Evolutionary conservation across 768 basidiomycete genomes (phyloP).

Genomic region (Lactarius indigo): DNA sequence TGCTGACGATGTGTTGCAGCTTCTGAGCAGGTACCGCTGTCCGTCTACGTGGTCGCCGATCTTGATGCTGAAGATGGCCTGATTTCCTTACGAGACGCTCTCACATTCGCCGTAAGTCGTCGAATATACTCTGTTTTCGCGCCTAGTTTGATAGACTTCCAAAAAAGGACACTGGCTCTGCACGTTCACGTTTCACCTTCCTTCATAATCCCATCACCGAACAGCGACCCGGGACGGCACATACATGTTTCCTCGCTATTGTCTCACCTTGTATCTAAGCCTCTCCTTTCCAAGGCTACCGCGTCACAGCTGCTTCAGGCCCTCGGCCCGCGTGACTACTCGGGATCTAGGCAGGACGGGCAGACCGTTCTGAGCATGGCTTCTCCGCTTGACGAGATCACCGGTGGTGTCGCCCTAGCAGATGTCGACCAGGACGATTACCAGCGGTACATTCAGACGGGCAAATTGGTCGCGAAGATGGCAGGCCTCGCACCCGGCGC

Average conservation of each 20-base stretch:
- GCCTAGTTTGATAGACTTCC: slow-evolving; percentile 8
- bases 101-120: slow-evolving; percentile 58
- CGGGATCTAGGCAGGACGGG: slow-evolving; percentile 24
- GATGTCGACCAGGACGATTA: slow-evolving; percentile 38
- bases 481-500: slow-evolving; percentile 59
- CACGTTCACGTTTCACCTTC: slow-evolving; percentile 63
- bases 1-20: slow-evolving; percentile 28
- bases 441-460: slow-evolving; percentile 41
- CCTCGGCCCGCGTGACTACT: slow-evolving; percentile 33
- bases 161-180: slow-evolving; percentile 40
- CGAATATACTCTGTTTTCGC: neutral
- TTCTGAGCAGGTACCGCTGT: slow-evolving; percentile 39
- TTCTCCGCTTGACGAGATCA: slow-evolving; percentile 34
- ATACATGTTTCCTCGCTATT: slow-evolving; percentile 44
- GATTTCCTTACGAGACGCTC: slow-evolving; percentile 57
- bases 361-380: slow-evolving; percentile 41
- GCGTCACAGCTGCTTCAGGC: slow-evolving; percentile 40
- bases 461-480: slow-evolving; percentile 49
- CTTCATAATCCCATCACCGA: slow-evolving; percentile 60
- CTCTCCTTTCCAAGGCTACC: slow-evolving; percentile 38
- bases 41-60: slow-evolving; percentile 70
- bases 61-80: slow-evolving; percentile 62
- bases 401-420: slow-evolving; percentile 34
- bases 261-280: slow-evolving; percentile 45
- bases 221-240: slow-evolving; percentile 24